phyloP scores from a whole-genome alignment of 108 stramenopile genomes.

The Nitzschia sp. region DNA sequence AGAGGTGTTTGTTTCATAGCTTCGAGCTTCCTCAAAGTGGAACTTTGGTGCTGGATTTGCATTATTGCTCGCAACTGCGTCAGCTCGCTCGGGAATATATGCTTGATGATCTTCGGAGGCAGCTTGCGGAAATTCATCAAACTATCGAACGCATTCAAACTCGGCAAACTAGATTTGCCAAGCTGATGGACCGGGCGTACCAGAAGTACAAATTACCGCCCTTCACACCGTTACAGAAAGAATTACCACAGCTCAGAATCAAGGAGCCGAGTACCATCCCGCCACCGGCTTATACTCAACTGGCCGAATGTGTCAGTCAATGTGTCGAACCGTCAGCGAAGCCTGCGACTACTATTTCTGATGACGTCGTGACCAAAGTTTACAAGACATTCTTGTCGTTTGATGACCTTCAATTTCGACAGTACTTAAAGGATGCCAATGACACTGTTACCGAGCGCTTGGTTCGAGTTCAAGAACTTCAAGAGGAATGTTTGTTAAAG shows the following conservation, averaged over 20 bases:
- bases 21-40: too few relatives aligned
- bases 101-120: neutral
- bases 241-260: too few relatives aligned
- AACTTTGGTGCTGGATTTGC: conserved; percentile 15
- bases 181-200: neutral
- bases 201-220: neutral
- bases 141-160: neutral
- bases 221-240: too few relatives aligned
- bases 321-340: too few relatives aligned
- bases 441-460: conserved; percentile 3
- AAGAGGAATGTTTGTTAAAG: neutral
- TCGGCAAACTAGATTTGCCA: neutral
- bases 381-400: conserved; percentile 13
- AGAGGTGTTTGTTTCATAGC: conserved; percentile 2
- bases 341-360: neutral
- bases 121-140: conserved; percentile 1
- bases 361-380: conserved; percentile 9
- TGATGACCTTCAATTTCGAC: conserved; percentile 3
- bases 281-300: neutral
- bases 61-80: conserved; percentile 13
- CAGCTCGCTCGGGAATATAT: conserved; percentile 1
- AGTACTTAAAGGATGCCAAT: conserved; percentile 11
- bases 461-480: conserved; percentile 7
- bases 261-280: neutral
- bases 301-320: neutral